phyloP scores from a whole-genome alignment of 2,329 filamentous ascomycete species.

The Pseudopyrenochaeta lycopersici region DNA sequence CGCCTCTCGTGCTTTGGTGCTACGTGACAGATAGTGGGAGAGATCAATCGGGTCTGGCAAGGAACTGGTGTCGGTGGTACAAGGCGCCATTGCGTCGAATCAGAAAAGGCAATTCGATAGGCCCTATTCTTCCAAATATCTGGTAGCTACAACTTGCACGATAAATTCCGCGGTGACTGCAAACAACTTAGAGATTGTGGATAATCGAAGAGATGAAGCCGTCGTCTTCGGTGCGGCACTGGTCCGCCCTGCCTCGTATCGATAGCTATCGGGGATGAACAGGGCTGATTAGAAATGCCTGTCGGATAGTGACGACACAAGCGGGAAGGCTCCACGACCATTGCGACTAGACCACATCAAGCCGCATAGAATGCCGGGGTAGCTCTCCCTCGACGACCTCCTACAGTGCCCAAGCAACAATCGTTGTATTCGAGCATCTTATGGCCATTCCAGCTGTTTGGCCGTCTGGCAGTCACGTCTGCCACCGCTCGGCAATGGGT shows the following conservation, averaged over 20 bases:
- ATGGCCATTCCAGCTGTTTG: too few relatives aligned
- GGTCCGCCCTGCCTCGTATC: constrained; percentile 7
- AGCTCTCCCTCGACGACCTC: not conserved
- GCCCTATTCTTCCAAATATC: not conserved
- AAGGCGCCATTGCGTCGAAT: constrained; percentile 30
- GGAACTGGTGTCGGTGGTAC: constrained; percentile 32
- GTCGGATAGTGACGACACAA: constrained; percentile 26
- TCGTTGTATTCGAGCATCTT: too few relatives aligned
- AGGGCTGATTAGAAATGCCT: constrained; percentile 38
- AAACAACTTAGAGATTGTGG: constrained; percentile 3
- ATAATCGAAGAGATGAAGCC: constrained; percentile 11
- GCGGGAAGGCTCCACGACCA: constrained; percentile 9
- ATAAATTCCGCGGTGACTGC: constrained; percentile 17
- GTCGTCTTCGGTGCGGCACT: constrained; percentile 13
- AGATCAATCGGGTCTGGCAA: constrained; percentile 72
- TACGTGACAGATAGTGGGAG: constrained; percentile 78
- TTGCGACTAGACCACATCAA: constrained; percentile 15
- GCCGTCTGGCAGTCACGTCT: not conserved
- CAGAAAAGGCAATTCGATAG: not conserved
- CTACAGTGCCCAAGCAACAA: not conserved
- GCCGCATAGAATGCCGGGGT: constrained; percentile 3
- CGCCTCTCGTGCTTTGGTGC: constrained; percentile 69
- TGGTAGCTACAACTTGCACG: constrained; percentile 9
- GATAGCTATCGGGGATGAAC: constrained; percentile 20
- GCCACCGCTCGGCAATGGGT: not conserved